phyloP scores from a whole-genome alignment of 805 yeast species.

The Sporopachydermia quercuum region DNA sequence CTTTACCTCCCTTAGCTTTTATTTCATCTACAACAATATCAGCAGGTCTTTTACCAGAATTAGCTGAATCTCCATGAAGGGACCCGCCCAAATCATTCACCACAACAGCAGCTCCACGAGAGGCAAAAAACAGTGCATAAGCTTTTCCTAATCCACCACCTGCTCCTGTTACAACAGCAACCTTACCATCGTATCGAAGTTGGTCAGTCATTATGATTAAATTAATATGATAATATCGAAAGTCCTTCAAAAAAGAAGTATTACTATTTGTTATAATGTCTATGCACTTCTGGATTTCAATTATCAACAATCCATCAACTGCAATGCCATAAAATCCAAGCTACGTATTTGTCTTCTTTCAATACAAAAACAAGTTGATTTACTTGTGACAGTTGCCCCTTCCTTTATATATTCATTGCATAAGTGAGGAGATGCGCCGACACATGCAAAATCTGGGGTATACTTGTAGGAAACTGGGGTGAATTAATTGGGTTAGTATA shows the following conservation, averaged over 20 bases:
- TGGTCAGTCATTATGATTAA: conserved; percentile 12
- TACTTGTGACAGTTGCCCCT: no score
- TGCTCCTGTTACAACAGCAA: conserved; percentile 90
- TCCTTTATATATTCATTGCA: no score
- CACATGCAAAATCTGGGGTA: no score
- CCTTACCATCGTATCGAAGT: conserved; percentile 59
- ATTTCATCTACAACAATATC: conserved; percentile 84
- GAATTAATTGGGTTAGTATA: no score
- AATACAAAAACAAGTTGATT: no score
- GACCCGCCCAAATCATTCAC: conserved; percentile 91
- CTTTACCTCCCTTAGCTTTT: conserved; percentile 57
- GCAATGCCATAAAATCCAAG: no score
- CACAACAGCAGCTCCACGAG: conserved; percentile 87
- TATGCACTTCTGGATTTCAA: no score
- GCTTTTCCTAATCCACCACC: conserved; percentile 93
- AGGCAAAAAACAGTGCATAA: conserved; percentile 77
- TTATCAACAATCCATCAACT: no score
- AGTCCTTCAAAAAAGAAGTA: not conserved
- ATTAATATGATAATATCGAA: not conserved
- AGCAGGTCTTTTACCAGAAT: conserved; percentile 48
- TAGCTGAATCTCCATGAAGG: conserved; percentile 56
- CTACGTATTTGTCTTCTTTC: no score
- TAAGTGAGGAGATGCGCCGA: no score
- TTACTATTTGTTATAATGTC: not conserved
- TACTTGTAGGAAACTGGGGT: no score